Conservation (phyloP, 129 eudicot species). For the Artemisia annua region DNA sequence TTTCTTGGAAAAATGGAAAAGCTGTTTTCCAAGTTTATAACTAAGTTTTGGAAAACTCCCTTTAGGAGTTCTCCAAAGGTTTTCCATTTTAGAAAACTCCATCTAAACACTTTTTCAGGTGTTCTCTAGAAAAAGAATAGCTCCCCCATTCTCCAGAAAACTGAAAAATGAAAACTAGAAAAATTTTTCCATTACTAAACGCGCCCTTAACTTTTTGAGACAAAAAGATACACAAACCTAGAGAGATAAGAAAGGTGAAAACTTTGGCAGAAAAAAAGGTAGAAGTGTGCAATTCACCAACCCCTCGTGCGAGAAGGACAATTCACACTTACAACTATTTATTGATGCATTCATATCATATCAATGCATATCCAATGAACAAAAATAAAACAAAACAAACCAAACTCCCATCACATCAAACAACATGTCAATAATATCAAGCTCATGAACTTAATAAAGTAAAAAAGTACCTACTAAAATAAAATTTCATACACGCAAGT, state of each 20-base stretch:
- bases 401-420: constrained; percentile 17
- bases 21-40: too few species aligned
- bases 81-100: too few species aligned
- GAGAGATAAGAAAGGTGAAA: constrained; percentile 23
- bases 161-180: too few species aligned
- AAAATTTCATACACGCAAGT: too few species aligned
- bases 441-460: too few species aligned
- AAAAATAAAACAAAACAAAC: not conserved
- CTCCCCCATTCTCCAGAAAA: too few species aligned
- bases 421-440: constrained; percentile 14
- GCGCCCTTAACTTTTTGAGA: constrained; percentile 25
- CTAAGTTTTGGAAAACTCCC: too few species aligned
- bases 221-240: constrained; percentile 16
- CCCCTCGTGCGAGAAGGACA: constrained; percentile 45
- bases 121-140: too few species aligned
- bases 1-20: too few species aligned
- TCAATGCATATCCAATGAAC: constrained; percentile 23
- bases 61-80: too few species aligned
- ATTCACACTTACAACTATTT: constrained; percentile 30
- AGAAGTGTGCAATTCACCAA: constrained; percentile 42
- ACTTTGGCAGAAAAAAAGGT: constrained; percentile 34
- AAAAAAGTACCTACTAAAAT: constrained; percentile 8
- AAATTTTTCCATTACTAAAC: too few species aligned
- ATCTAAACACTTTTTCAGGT: too few species aligned
- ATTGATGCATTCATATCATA: constrained; percentile 36